Percentiles rank a stretch among this genome's conserved stretches.
Evolutionary conservation across 768 basidiomycete genomes (phyloP).

Genomic region (Suillus paluster): DNA sequence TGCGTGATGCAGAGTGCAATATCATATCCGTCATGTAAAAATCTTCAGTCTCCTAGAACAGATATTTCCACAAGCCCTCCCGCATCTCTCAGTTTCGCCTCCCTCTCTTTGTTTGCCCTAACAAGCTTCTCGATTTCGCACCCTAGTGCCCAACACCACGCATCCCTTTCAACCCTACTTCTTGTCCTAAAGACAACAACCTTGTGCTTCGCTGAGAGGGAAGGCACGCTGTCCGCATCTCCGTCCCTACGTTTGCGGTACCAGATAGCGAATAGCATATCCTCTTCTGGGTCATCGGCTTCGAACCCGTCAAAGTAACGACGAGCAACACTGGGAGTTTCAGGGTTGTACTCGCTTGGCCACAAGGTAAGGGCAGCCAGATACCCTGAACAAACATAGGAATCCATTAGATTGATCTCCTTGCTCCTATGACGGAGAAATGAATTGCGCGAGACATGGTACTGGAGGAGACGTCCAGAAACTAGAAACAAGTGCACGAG

Average conservation of each 20-base stretch:
- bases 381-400: conserved; percentile 88
- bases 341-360: conserved; percentile 62
- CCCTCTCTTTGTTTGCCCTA: conserved; percentile 63
- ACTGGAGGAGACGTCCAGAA: conserved; percentile 75
- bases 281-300: conserved; percentile 85
- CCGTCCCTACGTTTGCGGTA: conserved; percentile 48
- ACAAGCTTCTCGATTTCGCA: conserved; percentile 85
- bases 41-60: not conserved
- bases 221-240: conserved; percentile 42
- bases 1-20: not conserved
- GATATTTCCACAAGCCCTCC: conserved; percentile 55
- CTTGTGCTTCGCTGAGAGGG: conserved; percentile 61
- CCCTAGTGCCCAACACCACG: conserved; percentile 95
- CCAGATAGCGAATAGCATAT: conserved; percentile 85
- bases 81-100: conserved; percentile 64
- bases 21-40: not conserved
- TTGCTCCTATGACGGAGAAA: conserved; percentile 59
- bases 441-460: conserved; percentile 61
- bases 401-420: conserved; percentile 67
- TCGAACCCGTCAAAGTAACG: conserved; percentile 92
- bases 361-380: conserved; percentile 72
- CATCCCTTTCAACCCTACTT: conserved; percentile 86
- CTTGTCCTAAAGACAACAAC: conserved; percentile 71
- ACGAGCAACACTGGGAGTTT: conserved; percentile 57
- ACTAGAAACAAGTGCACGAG: conserved; percentile 76